Conservation (phyloP, 129 eudicot genomes). For the Helianthus tuberosus region DNA sequence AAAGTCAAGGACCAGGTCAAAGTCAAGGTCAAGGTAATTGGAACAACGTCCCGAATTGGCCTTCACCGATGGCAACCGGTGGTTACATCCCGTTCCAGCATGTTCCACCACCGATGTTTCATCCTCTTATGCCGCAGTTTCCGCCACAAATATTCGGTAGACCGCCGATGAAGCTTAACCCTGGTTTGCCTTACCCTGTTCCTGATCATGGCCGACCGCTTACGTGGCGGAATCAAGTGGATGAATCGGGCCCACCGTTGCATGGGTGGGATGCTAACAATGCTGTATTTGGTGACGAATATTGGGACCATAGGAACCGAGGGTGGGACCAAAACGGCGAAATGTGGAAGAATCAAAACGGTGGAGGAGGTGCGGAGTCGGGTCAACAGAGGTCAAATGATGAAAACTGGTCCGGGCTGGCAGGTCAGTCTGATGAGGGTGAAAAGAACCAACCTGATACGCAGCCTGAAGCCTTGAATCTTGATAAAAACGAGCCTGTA, state of each 20-base stretch:
- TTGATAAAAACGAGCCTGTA: constrained; percentile 34
- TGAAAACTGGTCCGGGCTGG: constrained; percentile 44
- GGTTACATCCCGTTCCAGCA: constrained; percentile 91
- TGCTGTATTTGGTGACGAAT: constrained; percentile 64
- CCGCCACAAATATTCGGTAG: constrained; percentile 82
- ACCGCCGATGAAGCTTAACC: constrained; percentile 83
- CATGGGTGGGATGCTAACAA: constrained; percentile 84
- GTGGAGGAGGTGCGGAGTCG: constrained; percentile 39
- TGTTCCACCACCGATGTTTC: constrained; percentile 86
- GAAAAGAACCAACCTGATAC: constrained; percentile 44
- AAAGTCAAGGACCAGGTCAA: constrained; percentile 45
- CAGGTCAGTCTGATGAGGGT: constrained; percentile 41
- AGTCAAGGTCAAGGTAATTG: constrained; percentile 57
- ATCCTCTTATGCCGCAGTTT: constrained; percentile 77
- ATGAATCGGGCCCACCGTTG: constrained; percentile 59
- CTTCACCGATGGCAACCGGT: constrained; percentile 76
- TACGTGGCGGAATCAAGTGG: constrained; percentile 73
- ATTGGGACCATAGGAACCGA: constrained; percentile 70
- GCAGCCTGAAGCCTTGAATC: constrained; percentile 36
- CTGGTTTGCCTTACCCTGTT: constrained; percentile 66
- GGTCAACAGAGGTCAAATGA: constrained; percentile 40
- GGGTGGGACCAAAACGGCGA: constrained; percentile 70
- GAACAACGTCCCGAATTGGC: constrained; percentile 89
- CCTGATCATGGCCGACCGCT: constrained; percentile 73
- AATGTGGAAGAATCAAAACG: constrained; percentile 70